Conservation (phyloP, 306 rosid species). For the Cicer cuneatum region DNA sequence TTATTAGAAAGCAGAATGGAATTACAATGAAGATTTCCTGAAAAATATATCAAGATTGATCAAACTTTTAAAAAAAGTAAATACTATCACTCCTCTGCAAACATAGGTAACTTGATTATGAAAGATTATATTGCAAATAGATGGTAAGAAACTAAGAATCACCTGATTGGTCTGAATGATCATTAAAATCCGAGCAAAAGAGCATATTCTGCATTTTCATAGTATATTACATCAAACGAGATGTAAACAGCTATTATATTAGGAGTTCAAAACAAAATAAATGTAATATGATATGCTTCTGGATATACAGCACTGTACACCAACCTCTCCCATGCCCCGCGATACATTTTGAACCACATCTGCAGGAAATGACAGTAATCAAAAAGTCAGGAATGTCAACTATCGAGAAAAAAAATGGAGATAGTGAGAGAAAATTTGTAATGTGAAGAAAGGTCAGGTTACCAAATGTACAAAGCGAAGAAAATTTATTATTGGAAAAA, state of each 20-base stretch:
- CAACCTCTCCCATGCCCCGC: constrained; percentile 65
- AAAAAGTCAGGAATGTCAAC: constrained; percentile 38
- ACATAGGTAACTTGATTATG: constrained; percentile 24
- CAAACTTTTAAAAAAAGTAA: constrained; percentile 18
- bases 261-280: constrained; percentile 17
- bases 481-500: constrained; percentile 8
- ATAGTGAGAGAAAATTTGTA: background rate
- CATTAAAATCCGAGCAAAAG: constrained; percentile 67
- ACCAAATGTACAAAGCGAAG: constrained; percentile 3
- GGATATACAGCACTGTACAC: constrained; percentile 38
- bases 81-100: constrained; percentile 16
- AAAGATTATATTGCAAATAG: constrained; percentile 18
- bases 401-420: background rate
- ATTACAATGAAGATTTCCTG: constrained; percentile 18
- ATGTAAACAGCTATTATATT: constrained; percentile 19
- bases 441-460: background rate
- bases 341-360: constrained; percentile 62
- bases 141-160: constrained; percentile 33
- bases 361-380: constrained; percentile 47
- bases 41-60: constrained; percentile 6
- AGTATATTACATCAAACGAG: constrained; percentile 36
- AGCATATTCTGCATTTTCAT: constrained; percentile 65
- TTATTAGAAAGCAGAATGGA: constrained; percentile 1
- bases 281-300: constrained; percentile 29
- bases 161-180: constrained; percentile 74